phyloP scores from a whole-genome alignment of 768 basidiomycete species.

The Lactarius sp. region DNA sequence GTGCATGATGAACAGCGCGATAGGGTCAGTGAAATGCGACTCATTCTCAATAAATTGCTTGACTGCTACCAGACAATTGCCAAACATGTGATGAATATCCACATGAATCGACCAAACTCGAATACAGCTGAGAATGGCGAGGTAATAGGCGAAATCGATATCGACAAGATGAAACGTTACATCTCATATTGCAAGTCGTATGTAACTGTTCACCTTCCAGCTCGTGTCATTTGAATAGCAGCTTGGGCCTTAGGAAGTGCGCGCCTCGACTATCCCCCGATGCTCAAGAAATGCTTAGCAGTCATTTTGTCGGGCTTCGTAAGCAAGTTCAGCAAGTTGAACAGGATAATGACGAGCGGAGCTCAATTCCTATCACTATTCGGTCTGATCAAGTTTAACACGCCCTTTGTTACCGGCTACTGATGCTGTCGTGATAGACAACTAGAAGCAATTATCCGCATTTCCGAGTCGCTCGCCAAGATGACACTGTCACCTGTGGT shows the following conservation, averaged over 20 bases:
- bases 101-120: constrained; percentile 86
- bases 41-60: neutral
- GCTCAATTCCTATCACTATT: constrained; percentile 96
- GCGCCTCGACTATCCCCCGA: constrained; percentile 91
- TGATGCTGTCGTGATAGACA: constrained; percentile 44
- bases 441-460: constrained; percentile 97
- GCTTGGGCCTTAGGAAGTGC: constrained; percentile 63
- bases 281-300: constrained; percentile 93
- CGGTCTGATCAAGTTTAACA: constrained; percentile 52
- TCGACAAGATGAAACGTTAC: constrained; percentile 98
- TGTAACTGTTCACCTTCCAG: constrained; percentile 22
- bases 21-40: constrained; percentile 46
- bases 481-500: constrained; percentile 85
- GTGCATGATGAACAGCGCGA: constrained; percentile 95
- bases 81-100: constrained; percentile 96
- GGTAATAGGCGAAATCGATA: constrained; percentile 80
- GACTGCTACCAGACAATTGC: constrained; percentile 74
- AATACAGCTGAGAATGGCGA: constrained; percentile 58
- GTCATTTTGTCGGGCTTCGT: constrained; percentile 88
- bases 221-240: neutral
- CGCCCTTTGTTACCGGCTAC: constrained; percentile 7
- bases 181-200: constrained; percentile 95
- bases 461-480: constrained; percentile 95
- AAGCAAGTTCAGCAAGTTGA: constrained; percentile 96
- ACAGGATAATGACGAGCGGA: constrained; percentile 93